Base-by-base conservation (phyloP, 2,329 filamentous ascomycete genomes). In the Ceratocystis alfenasii region DNA sequence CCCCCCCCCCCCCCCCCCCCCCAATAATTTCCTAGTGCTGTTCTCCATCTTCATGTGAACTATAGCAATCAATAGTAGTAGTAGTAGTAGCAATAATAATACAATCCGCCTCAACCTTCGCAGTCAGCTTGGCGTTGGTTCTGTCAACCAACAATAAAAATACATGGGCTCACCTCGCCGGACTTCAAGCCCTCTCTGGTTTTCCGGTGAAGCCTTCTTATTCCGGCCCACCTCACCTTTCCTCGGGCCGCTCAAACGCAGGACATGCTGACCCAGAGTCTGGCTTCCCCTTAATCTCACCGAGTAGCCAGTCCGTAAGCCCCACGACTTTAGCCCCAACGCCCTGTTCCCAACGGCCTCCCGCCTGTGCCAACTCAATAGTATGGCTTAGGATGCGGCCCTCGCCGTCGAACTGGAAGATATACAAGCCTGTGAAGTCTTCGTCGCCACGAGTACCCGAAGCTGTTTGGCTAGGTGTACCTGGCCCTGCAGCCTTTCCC, bases 361-460 rank as follows among this genome's bases (percentile, higher is more conserved):
- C 86, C 71, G 94, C 87, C 71, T 96, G 88, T 1, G 89, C 88
- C 76, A 95, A 89, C 76, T 99, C 94, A 72, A 99, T 97, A 0
- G 90, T 95, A 75, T 97, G 94, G 70, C 85, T 90, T 61, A 88
- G 76, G 45, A 99, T 85, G 69, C 90, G 82, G 1, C 94, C 94
- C 71, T 95, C 83, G 60, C 85, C 81, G 72, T 97, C 94, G 74
- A 99, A 99, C 70, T 95, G 90, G 74, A 99, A 99, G 67, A 96
- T 87, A 75, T 97, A 99, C 10, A 97, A 76, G 0, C 94, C 94
- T 1, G 86, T 89, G 71, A 97, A 97, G 72, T 92, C 88, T 72
- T 89, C 87, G 2, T 65, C 50, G 71, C 73, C 22, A 70, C 69
- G 48, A 20, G 20, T 15, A 25, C 48, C 15, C 7, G 48, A 8